Percentiles rank a stretch among this genome's conserved stretches.
Evolutionary conservation across 257 asterid species (phyloP).

Genomic region (Apocynum venetum): DNA sequence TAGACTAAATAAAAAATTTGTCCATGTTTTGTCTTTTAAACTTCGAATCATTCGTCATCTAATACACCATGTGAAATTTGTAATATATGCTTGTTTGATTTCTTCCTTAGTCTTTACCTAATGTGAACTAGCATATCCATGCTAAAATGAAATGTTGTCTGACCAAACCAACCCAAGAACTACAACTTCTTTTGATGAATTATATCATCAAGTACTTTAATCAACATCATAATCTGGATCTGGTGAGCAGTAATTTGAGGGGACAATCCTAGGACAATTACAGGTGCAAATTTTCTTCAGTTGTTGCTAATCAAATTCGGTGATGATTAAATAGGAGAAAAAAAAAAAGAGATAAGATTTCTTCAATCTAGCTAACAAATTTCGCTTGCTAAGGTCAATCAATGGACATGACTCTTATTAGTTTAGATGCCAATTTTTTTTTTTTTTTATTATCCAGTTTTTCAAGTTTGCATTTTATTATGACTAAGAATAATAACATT

Average conservation of each 20-base stretch:
- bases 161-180: background rate
- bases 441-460: background rate
- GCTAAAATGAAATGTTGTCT: background rate
- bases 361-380: background rate
- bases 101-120: background rate
- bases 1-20: too few relatives aligned
- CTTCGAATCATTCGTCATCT: too few relatives aligned
- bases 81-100: too few relatives aligned
- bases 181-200: background rate
- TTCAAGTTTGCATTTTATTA: too few relatives aligned
- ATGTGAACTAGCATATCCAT: background rate
- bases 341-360: background rate
- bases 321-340: slow-evolving; percentile 6
- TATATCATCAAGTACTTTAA: background rate
- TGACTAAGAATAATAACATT: too few relatives aligned
- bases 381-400: background rate
- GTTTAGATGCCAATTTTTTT: background rate
- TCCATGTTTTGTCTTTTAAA: too few relatives aligned
- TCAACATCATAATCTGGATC: slow-evolving; percentile 8
- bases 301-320: slow-evolving; percentile 7
- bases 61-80: too few relatives aligned
- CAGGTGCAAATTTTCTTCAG: too few relatives aligned
- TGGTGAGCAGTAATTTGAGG: background rate
- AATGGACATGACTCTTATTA: background rate
- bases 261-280: background rate